Base-by-base conservation (phyloP, 2,329 filamentous ascomycete genomes). In the Penicillium sp. region DNA sequence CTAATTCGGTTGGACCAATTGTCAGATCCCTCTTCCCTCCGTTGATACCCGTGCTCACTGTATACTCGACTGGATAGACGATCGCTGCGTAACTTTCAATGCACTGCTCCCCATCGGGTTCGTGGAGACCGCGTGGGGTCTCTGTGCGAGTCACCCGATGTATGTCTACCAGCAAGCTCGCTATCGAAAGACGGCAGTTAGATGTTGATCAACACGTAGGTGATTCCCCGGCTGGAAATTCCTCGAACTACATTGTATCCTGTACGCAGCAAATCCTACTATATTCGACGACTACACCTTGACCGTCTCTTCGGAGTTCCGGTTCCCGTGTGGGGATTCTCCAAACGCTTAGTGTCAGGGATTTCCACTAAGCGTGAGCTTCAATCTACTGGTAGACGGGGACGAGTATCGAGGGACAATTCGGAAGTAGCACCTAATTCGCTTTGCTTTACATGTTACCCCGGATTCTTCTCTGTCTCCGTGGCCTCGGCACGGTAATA, bases 21-120 rank as follows among this genome's bases (percentile, higher is more conserved):
- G 51, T 32, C 51, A 27, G n/a, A 48, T 43, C 5, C 34, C 18
- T n/a, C 13, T 13, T 7, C 14, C n/a, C 34, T 43, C 51, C 46
- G 46, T 50, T 40, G 43, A 53, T 50, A 50, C 47, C 46, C 51
- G 51, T 53, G 45, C 50, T 48, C 45, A 49, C 50, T 47, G n/a
- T 21, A 36, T 32, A 34, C 6, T 13, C 42, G 45, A 32, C 41
- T 18, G 29, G 9, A 40, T n/a, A 21, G 49, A 38, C 44, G 60
- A 63, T 63, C 57, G 36, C 36, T 45, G 50, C 39, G 38, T 51
- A 53, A 54, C 40, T 40, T 36, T 24, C 42, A 48, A 54, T 63
- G 59, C 59, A 60, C 54, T 57, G 41, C 55, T 53, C 60, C 56
- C 45, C 32, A 60, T 62, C 42, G 55, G 59, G 59, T 16, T 47